Conservation (phyloP, 768 basidiomycete species). For the Collybiopsis luxurians region DNA sequence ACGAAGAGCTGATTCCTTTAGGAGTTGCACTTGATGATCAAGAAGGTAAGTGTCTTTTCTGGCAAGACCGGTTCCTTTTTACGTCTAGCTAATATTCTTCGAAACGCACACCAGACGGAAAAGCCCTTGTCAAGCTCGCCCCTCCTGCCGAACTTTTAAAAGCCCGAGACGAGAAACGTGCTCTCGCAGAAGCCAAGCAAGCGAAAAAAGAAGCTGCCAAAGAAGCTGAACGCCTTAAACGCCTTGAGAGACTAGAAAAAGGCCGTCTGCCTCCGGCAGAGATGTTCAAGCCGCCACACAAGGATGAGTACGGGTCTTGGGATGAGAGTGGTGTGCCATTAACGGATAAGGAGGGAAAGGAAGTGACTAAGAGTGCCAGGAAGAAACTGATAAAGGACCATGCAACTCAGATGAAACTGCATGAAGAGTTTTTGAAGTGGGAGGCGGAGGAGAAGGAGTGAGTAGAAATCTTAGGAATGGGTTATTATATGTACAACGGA, state of each 20-base stretch:
- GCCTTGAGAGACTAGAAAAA: conserved; percentile 78
- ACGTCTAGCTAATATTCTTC: conserved; percentile 8
- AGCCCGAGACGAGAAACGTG: conserved; percentile 86
- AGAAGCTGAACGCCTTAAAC: conserved; percentile 65
- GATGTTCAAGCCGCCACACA: conserved; percentile 83
- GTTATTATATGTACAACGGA: no score
- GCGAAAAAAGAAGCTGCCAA: conserved; percentile 73
- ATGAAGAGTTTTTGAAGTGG: conserved; percentile 70
- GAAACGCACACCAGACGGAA: conserved; percentile 62
- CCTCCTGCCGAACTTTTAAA: conserved; percentile 77
- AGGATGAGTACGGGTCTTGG: conserved; percentile 80
- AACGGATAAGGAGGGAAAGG: conserved; percentile 81
- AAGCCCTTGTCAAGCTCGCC: conserved; percentile 91
- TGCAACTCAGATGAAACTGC: conserved; percentile 70
- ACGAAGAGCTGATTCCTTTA: conserved; percentile 86
- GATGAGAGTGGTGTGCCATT: conserved; percentile 81
- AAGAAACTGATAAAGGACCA: conserved; percentile 82
- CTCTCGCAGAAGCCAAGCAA: conserved; percentile 68
- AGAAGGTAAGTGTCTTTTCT: conserved; percentile 56
- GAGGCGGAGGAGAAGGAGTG: conserved; percentile 23
- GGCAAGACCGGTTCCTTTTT: neutral
- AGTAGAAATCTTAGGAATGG: no score
- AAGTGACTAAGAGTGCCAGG: conserved; percentile 72
- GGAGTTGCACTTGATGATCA: conserved; percentile 97
- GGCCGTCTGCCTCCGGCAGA: conserved; percentile 72